Percentiles rank a stretch among this genome's conserved stretches.
phyloP scores from a whole-genome alignment of 495 filamentous ascomycete genomes.

The Penicillium dipodomyicola region DNA sequence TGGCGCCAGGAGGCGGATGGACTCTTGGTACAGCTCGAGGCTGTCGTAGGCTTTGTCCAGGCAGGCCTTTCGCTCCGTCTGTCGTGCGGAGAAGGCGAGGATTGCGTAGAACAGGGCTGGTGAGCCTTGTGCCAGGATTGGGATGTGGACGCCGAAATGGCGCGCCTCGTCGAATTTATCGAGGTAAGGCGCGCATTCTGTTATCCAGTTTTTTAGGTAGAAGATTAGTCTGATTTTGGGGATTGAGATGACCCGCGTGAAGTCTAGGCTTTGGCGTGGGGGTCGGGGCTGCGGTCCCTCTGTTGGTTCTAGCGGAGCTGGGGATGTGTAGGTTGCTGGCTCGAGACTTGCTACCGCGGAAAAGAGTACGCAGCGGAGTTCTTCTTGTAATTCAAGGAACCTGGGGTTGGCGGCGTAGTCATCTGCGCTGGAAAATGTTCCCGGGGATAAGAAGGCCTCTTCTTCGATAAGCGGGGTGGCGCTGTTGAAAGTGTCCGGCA shows the following conservation, averaged over 20 bases:
- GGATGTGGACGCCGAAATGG: constrained; percentile 36
- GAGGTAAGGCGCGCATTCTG: constrained; percentile 34
- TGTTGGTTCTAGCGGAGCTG: constrained; percentile 18
- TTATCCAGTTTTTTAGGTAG: constrained; percentile 33
- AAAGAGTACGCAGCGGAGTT: constrained; percentile 30
- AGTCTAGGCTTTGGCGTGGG: constrained; percentile 25
- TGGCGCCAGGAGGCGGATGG: constrained; percentile 31
- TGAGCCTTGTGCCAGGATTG: constrained; percentile 32
- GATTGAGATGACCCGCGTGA: constrained; percentile 26
- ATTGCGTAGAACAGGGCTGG: constrained; percentile 37
- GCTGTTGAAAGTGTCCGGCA: constrained; percentile 21
- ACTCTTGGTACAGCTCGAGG: constrained; percentile 39
- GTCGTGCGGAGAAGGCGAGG: constrained; percentile 37
- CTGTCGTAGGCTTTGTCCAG: constrained; percentile 35
- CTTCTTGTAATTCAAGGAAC: constrained; percentile 31
- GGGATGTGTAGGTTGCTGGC: constrained; percentile 23
- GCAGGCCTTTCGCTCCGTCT: constrained; percentile 35
- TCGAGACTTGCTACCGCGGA: constrained; percentile 29
- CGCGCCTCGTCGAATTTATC: constrained; percentile 43
- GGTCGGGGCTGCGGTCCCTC: constrained; percentile 12
- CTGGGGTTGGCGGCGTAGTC: constrained; percentile 33
- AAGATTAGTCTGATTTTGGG: constrained; percentile 28
- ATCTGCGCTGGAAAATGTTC: constrained; percentile 32
- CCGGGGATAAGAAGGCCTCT: constrained; percentile 29
- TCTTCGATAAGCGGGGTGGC: constrained; percentile 23